phyloP scores from a whole-genome alignment of 495 filamentous ascomycete genomes.

The Lophiostoma macrostomum region DNA sequence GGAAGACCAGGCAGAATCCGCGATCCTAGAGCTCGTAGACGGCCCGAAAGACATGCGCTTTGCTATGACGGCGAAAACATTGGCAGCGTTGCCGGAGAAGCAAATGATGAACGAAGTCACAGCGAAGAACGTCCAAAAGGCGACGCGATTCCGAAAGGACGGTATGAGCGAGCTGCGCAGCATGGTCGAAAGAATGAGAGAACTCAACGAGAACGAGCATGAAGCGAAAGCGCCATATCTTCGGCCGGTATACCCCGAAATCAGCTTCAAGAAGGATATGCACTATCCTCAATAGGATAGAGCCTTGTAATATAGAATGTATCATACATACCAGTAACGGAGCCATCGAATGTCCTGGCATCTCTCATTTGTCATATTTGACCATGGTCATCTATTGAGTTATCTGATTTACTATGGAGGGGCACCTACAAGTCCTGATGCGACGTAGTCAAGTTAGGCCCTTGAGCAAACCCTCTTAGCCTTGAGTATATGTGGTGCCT shows the following conservation, averaged over 20 bases:
- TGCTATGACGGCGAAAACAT: constrained; percentile 77
- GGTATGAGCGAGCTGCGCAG: constrained; percentile 66
- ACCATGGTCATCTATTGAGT: too few relatives aligned
- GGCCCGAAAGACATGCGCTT: constrained; percentile 94
- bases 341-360: too few relatives aligned
- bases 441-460: too few relatives aligned
- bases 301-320: too few relatives aligned
- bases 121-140: constrained; percentile 72
- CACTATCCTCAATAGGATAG: too few relatives aligned
- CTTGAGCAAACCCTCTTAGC: too few relatives aligned
- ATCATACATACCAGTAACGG: too few relatives aligned
- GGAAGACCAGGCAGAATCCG: constrained; percentile 77
- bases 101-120: constrained; percentile 63
- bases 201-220: constrained; percentile 40
- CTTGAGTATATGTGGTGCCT: too few relatives aligned
- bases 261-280: constrained; percentile 17
- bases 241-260: constrained; percentile 36
- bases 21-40: constrained; percentile 95
- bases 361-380: too few relatives aligned
- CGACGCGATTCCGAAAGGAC: constrained; percentile 69
- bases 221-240: constrained; percentile 5
- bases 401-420: too few relatives aligned
- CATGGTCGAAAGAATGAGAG: constrained; percentile 59
- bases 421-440: too few relatives aligned
- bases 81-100: constrained; percentile 59